Base-by-base conservation (phyloP, 345 rosid species). In the Zanthoxylum bungeanum region DNA sequence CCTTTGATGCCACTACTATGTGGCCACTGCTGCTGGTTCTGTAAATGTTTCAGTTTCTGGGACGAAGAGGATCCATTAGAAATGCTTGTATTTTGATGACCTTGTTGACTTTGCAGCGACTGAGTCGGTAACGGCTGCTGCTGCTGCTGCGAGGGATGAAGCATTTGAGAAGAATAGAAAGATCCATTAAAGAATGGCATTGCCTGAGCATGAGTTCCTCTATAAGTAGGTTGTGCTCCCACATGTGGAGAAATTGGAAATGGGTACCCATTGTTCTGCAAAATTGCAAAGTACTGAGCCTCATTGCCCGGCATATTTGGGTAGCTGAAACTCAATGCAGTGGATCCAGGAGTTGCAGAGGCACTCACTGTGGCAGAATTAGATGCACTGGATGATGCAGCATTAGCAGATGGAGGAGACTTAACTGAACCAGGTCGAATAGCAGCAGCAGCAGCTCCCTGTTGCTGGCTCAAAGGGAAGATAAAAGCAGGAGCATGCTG, bases 161-260 rank as follows among this genome's bases (percentile, higher is more conserved):
- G 79, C 92, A 96, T 93, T 73, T 88, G 99, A 34, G 99, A 86
- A 56, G 99, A 69, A 82, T 91, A 96, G 82, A 93, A 93, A 42
- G 96, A 68, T 50, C 97, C 94, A 79, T 85, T 92, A 74, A 87
- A 91, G 78, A 88, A 92, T 6, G 91, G 92, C 80, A 95, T 83
- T 5, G 90, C 79, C 81, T 85, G 97, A 47, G 85, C 83, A 78
- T 83, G 91, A 63, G 89, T 68, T 65, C 94, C 97, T 76, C 98
- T 79, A 53, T 88, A 96, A 50, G 87, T 62, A 31, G 97, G 88
- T 0, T 85, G 79, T 36, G 94, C 77, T 25, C 96, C 96, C 33
- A 96, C 91, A 83, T 92, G 99, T 9, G 98, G 82, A 17, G 99
- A 92, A 55, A 92, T 84, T 11, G 98, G 89, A 83, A 89, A 93